phyloP scores from a whole-genome alignment of 176 grass and related monocot species.

The Oryza glumipatula region DNA sequence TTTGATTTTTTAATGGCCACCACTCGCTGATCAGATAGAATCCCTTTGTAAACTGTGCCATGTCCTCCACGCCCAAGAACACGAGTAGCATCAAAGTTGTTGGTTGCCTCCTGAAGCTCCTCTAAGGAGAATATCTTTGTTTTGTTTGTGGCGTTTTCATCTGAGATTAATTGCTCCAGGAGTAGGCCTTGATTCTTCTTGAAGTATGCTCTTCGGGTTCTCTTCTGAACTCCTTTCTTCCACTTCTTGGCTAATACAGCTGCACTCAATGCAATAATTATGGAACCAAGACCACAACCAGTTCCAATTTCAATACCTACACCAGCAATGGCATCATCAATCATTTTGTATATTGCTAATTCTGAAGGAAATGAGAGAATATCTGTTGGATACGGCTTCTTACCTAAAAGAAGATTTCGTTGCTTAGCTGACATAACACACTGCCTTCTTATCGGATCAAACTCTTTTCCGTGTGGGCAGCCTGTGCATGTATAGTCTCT shows the following conservation, averaged over 20 bases:
- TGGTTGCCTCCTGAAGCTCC: slow-evolving; percentile 46
- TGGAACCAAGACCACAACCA: not conserved
- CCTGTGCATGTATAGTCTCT: not conserved
- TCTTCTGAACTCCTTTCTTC: not conserved
- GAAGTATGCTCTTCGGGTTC: not conserved
- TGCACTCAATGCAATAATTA: not conserved
- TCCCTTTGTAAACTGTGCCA: not conserved
- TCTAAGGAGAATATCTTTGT: slow-evolving; percentile 42
- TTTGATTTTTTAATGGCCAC: not conserved
- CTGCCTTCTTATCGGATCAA: not conserved
- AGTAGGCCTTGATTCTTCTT: not conserved
- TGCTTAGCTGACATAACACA: not conserved
- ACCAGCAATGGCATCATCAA: too few relatives aligned
- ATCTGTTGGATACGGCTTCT: not conserved
- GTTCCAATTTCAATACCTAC: not conserved
- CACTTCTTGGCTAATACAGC: not conserved
- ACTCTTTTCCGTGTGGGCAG: not conserved
- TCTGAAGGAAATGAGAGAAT: not conserved
- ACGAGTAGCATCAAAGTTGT: slow-evolving; percentile 29
- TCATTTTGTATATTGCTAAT: not conserved
- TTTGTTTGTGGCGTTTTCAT: not conserved
- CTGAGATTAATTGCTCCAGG: not conserved
- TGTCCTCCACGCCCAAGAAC: slow-evolving; percentile 35
- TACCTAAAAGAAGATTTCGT: not conserved
- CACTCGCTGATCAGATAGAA: not conserved